Conservation (phyloP, 2,329 filamentous ascomycete species). For the Xylariaceae sp. region DNA sequence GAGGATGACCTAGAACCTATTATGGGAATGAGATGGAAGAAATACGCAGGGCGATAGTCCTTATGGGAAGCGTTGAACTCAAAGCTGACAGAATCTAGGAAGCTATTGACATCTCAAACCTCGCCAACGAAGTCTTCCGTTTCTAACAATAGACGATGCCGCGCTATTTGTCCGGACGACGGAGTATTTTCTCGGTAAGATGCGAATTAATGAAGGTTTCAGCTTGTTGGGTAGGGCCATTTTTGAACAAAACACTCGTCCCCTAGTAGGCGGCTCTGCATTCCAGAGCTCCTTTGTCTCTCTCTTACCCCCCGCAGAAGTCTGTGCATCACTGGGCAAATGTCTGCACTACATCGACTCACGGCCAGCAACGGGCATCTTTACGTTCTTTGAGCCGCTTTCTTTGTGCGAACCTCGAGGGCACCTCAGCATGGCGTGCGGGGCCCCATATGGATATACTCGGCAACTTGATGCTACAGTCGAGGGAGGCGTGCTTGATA, state of each 20-base stretch:
- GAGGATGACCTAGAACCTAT: neutral
- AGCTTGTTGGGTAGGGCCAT: slow-evolving; percentile 20
- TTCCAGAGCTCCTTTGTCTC: slow-evolving; percentile 38
- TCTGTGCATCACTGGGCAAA: slow-evolving; percentile 19
- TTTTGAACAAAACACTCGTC: slow-evolving; percentile 22
- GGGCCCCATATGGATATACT: slow-evolving; percentile 26
- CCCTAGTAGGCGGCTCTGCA: slow-evolving; percentile 34
- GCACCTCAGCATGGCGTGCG: slow-evolving; percentile 28
- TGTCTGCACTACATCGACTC: slow-evolving; percentile 32
- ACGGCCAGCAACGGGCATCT: slow-evolving; percentile 32
- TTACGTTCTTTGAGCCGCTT: slow-evolving; percentile 36
- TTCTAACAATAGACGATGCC: slow-evolving; percentile 4
- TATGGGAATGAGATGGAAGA: neutral
- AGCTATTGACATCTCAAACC: neutral
- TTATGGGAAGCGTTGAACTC: neutral
- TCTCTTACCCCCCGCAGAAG: slow-evolving; percentile 22
- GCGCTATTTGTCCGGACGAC: neutral
- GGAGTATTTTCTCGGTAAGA: neutral
- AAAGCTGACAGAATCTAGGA: slow-evolving; percentile 15
- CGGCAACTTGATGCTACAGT: slow-evolving; percentile 16
- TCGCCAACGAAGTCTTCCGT: neutral
- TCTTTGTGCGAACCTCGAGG: slow-evolving; percentile 32
- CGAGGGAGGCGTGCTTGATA: slow-evolving; percentile 26
- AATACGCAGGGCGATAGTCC: neutral
- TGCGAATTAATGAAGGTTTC: slow-evolving; percentile 21